phyloP scores from a whole-genome alignment of 2,329 filamentous ascomycete species.

The Colletotrichum echinochloae region DNA sequence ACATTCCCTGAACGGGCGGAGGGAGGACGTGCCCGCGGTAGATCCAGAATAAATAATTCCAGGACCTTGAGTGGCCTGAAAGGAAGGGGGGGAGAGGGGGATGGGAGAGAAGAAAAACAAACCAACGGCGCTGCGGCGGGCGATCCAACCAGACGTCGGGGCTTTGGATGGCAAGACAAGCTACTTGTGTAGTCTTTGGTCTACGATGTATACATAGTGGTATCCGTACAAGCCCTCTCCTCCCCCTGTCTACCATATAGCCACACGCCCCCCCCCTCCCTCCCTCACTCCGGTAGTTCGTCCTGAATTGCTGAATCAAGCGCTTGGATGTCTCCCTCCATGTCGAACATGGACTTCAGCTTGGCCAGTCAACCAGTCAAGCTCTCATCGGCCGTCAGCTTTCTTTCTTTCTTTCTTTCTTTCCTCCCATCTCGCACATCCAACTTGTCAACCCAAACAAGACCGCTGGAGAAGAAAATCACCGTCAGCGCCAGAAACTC shows the following conservation, averaged over 20 bases:
- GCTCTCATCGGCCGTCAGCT: background rate
- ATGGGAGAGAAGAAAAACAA: background rate
- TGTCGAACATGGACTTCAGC: constrained; percentile 5
- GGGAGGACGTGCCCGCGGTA: constrained; percentile 8
- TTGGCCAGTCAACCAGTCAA: background rate
- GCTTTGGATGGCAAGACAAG: constrained; percentile 34
- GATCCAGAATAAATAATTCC: background rate
- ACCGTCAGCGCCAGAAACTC: constrained; percentile 14
- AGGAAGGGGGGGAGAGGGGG: constrained; percentile 7
- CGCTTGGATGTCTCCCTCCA: constrained; percentile 33
- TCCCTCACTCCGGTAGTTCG: background rate
- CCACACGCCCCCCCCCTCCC: constrained; percentile 10
- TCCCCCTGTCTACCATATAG: background rate
- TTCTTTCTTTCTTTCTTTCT: too few species aligned
- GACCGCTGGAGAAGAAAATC: background rate
- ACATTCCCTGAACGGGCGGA: background rate
- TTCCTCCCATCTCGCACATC: background rate
- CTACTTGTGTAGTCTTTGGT: constrained; percentile 2
- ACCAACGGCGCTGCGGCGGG: constrained; percentile 30
- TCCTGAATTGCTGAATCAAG: background rate
- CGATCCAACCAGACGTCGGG: constrained; percentile 29
- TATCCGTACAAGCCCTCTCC: too few species aligned
- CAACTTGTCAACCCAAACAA: background rate
- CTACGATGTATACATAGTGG: too few species aligned
- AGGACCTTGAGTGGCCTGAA: background rate